Percentiles rank a stretch among this genome's conserved stretches.
Conservation (phyloP, 1,284 basidiomycete genomes). For the Leccinum colubrinum region DNA sequence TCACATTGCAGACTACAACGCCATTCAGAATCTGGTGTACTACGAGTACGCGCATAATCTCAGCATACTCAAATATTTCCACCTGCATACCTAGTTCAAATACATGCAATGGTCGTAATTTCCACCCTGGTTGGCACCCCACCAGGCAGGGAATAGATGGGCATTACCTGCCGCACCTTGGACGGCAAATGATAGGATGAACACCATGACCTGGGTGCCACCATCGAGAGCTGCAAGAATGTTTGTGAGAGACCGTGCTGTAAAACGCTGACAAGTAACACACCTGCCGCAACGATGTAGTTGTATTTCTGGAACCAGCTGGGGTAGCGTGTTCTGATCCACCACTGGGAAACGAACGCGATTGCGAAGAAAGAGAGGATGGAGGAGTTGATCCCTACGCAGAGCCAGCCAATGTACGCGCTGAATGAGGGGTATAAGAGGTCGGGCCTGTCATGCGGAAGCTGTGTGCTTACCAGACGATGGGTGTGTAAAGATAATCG, state of each 20-base stretch:
- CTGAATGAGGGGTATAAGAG: conserved; percentile 10
- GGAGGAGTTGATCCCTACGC: conserved; percentile 48
- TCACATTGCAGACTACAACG: not conserved
- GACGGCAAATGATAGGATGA: conserved; percentile 70
- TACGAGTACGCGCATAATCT: not conserved
- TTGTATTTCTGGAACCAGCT: conserved; percentile 53
- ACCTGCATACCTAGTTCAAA: conserved; percentile 7
- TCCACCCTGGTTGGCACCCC: conserved; percentile 47
- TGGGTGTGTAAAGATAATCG: conserved; percentile 45
- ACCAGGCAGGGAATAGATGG: conserved; percentile 60
- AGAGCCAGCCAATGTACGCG: conserved; percentile 38
- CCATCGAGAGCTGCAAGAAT: conserved; percentile 48
- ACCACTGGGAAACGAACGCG: conserved; percentile 56
- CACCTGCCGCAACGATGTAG: conserved; percentile 44
- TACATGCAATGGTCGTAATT: conserved; percentile 24
- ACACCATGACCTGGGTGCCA: conserved; percentile 67
- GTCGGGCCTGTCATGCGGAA: not conserved
- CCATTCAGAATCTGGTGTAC: not conserved
- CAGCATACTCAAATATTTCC: not conserved
- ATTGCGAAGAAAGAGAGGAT: conserved; percentile 42
- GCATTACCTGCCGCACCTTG: conserved; percentile 61
- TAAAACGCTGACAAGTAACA: not conserved
- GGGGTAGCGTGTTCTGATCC: conserved; percentile 55
- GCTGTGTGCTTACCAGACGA: conserved; percentile 34
- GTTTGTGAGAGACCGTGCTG: not conserved